Evolutionary conservation across 2,329 filamentous ascomycete genomes (phyloP), one percentile per base, ranked within the genome.

Genomic region (Aspergillus floridensis): DNA sequence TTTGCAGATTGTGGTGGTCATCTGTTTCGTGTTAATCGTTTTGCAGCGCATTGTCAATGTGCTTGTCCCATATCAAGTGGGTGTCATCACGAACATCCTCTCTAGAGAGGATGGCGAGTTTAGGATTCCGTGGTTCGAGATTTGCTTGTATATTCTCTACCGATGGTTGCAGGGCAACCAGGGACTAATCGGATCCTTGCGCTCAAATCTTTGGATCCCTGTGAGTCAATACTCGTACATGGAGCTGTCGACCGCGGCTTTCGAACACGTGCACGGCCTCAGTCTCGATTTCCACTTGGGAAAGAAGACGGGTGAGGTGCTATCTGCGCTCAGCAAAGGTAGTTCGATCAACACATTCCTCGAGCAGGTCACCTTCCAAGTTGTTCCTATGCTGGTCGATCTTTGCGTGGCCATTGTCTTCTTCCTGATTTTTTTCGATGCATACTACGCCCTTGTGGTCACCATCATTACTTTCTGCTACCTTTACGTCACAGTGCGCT

Each of bases 171-270:
- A 98, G 76, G 95, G 95, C 2, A 88, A 86, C 55, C 95, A 93
- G 60, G 95, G 95, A 21, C 80, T 98, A 50, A 83, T 99, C 35
- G 92, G 92, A 7, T 93, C 92, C 1, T 70, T 90, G 35, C 86
- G 95, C 64, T 89, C 91, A 22, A 86, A 92, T 38, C 81, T 99
- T 35, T 99, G 95, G 95, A 95, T 99, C 53, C 93, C 95, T 0
- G 92, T 99, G 59, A 92, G 93, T 38, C 95, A 99, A 74, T 96
- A 98, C 75, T 96, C 93, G 0, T 99, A 97, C 77, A 89, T 92
- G 70, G 92, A 95, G 64, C 83, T 99, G 59, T 96, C 93, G 5
- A 95, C 95, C 2, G 93, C 95, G 16, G 92, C 93, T 11, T 99
- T 99, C 72, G 93, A 98, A 77, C 95, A 99, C 74, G 95, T 99